A percentile compares a stretch with the other conserved stretches of the same genome.
phyloP scores from a whole-genome alignment of 2,329 filamentous ascomycete species.

The Aaosphaeria arxii region DNA sequence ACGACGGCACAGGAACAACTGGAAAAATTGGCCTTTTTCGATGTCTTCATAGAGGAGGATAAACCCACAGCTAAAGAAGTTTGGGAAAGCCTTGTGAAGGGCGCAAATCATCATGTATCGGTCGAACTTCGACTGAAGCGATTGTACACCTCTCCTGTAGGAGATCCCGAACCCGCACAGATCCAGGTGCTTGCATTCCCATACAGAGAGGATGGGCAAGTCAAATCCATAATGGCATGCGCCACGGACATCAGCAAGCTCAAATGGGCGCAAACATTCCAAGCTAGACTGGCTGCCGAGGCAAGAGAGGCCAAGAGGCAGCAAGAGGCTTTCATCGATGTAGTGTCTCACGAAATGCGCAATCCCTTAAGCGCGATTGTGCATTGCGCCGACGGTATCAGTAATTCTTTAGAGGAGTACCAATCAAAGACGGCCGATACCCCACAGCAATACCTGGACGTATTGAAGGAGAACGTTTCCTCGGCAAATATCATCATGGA shows the following conservation, averaged over 20 bases:
- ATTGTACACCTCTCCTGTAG: slow-evolving; percentile 26
- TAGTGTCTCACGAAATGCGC: slow-evolving; percentile 44
- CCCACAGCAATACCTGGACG: slow-evolving; percentile 19
- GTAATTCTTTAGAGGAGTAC: slow-evolving; percentile 32
- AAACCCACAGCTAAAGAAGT: slow-evolving; percentile 17
- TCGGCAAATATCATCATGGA: slow-evolving; percentile 44
- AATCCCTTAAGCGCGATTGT: slow-evolving; percentile 45
- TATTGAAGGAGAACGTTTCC: slow-evolving; percentile 27
- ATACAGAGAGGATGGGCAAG: slow-evolving; percentile 26
- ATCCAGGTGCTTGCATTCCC: slow-evolving; percentile 34
- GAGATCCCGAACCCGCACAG: slow-evolving; percentile 27
- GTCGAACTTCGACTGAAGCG: slow-evolving; percentile 29
- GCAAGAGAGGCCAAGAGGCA: slow-evolving; percentile 38
- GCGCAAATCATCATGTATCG: slow-evolving; percentile 23
- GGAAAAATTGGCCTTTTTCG: slow-evolving; percentile 15
- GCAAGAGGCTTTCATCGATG: slow-evolving; percentile 40
- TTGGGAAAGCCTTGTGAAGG: slow-evolving; percentile 22
- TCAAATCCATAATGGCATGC: slow-evolving; percentile 36
- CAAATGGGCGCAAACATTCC: slow-evolving; percentile 39
- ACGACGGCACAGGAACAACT: slow-evolving; percentile 13
- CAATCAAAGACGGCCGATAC: slow-evolving; percentile 17
- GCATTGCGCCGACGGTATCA: slow-evolving; percentile 44
- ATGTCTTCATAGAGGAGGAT: slow-evolving; percentile 27
- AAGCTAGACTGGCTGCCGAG: slow-evolving; percentile 35
- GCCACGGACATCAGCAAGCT: slow-evolving; percentile 38